Conservation (phyloP, 177 flowering plant species). For the Tripterygium wilfordii region DNA sequence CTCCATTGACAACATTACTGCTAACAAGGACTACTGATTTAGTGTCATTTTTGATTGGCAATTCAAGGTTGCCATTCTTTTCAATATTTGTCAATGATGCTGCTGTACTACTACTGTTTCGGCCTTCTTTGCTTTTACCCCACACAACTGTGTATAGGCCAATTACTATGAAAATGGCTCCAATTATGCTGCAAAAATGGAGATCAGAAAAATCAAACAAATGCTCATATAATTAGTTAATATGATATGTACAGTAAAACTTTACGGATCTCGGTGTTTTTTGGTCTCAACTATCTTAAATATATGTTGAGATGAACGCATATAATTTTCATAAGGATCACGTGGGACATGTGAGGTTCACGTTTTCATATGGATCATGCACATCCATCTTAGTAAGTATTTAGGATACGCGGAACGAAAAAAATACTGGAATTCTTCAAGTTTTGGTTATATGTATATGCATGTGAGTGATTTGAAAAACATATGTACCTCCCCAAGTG, state of each 20-base stretch:
- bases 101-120: too few species aligned
- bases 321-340: too few species aligned
- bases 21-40: conserved; percentile 1
- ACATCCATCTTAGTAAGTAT: too few species aligned
- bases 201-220: neutral
- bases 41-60: conserved; percentile 10
- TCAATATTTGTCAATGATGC: neutral
- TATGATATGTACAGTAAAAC: too few species aligned
- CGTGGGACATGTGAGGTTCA: too few species aligned
- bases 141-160: conserved; percentile 34
- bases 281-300: too few species aligned
- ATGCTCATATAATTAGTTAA: neutral
- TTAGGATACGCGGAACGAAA: neutral
- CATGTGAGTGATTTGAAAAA: neutral
- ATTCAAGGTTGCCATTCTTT: conserved; percentile 5
- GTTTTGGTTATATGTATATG: neutral
- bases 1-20: too few species aligned
- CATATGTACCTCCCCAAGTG: conserved; percentile 71
- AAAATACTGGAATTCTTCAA: neutral
- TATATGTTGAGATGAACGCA: too few species aligned
- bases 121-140: conserved; percentile 33
- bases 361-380: too few species aligned
- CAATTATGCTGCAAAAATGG: conserved; percentile 15
- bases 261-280: neutral
- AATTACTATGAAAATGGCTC: conserved; percentile 24